phyloP scores from a whole-genome alignment of 78 protist species.

The Polysphondylium violaceum region DNA sequence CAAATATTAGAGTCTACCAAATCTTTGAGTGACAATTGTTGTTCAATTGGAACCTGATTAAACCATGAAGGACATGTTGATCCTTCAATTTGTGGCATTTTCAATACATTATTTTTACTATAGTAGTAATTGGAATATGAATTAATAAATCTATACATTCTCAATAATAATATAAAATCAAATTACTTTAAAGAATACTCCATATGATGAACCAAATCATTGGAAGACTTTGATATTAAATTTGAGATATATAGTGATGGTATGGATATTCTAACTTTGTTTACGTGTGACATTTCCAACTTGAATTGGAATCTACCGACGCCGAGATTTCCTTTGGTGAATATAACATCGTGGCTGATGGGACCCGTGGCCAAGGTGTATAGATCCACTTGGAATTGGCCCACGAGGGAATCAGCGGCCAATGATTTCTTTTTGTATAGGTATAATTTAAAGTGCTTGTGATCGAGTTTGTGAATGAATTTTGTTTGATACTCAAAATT shows the following conservation, averaged over 20 bases:
- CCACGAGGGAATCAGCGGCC: constrained; percentile 41
- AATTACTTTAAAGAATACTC: constrained; percentile 71
- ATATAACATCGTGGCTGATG: constrained; percentile 25
- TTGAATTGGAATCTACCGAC: constrained; percentile 39
- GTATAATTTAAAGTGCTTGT: constrained; percentile 8
- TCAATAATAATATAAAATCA: neutral
- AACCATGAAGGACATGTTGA: constrained; percentile 59
- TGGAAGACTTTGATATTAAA: neutral
- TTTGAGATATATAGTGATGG: constrained; percentile 12
- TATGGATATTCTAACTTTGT: neutral
- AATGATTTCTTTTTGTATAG: constrained; percentile 50
- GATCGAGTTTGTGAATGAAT: constrained; percentile 48
- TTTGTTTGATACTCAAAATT: constrained; percentile 65
- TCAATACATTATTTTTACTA: constrained; percentile 31
- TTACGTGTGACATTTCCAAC: constrained; percentile 39
- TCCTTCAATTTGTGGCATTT: constrained; percentile 31
- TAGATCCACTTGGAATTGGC: constrained; percentile 55
- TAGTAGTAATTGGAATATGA: neutral
- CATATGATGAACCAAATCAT: constrained; percentile 8
- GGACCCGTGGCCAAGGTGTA: constrained; percentile 80
- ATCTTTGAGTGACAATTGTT: constrained; percentile 45
- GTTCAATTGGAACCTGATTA: constrained; percentile 18
- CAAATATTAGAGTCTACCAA: constrained; percentile 31
- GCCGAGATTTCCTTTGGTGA: constrained; percentile 34
- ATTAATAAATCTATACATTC: neutral